Evolutionary conservation across 2,329 filamentous ascomycete genomes (phyloP), one percentile per base, ranked within the genome.

Genomic region (Alternaria consortialis): DNA sequence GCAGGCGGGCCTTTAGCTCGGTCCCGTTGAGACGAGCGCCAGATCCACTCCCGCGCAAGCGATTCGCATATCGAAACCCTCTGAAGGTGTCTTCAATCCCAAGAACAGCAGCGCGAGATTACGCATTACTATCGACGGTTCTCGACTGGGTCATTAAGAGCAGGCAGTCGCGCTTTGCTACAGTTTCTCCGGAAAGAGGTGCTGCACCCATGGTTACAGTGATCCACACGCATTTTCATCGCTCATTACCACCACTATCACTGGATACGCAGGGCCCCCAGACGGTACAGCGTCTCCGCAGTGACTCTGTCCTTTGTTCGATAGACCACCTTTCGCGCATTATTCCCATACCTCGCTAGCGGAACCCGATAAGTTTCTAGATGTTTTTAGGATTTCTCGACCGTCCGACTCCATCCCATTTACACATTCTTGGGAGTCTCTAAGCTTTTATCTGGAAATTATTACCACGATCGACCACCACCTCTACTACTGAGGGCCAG

Each of bases 1-100:
- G 37, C 40, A 53, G 17, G 37, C 57, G 43, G 54, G 48, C 54
- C 55, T 62, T 39, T 58, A 58, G 54, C 58, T 48, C 34, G 59
- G 59, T 54, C 55, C 59, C 53, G 46, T 53, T 58, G 42, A 15
- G 48, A 12, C 47, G 31, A 47, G 25, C 37, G 31, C 42, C 36
- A 46, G 43, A 37, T 60, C 52, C 56, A 58, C 50, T 60, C 48
- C 47, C 29, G 42, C 32, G 23, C 51, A 36, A 43, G 34, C 56
- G 13, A 46, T 53, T 53, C 29, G 29, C 52, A 60, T 50, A 51
- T 32, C 52, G 56, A 20, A 20, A 15, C 36, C 29, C 13, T 36
- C 36, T 7, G 53, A 36, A 37, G 42, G 37, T 50, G 40, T 42
- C n/a, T 46, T 15, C 32, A 31, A 12, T 27, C 25, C 25, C 39